Percentiles rank a stretch among this genome's conserved stretches.
Conservation (phyloP, 2,329 filamentous ascomycete genomes). For the Phyllachora maydis region DNA sequence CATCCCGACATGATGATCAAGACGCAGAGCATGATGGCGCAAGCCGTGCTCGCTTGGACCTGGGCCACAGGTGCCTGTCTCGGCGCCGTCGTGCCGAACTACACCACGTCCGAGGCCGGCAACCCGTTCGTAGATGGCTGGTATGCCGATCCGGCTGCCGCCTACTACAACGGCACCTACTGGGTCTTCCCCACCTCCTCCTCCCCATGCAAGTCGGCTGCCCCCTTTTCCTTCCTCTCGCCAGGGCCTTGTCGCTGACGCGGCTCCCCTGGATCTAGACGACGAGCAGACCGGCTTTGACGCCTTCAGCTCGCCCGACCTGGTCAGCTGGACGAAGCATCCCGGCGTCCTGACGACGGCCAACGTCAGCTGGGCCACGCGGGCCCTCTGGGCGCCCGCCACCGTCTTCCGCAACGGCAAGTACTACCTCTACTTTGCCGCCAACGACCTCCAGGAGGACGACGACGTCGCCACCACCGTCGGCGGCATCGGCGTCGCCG, state of each 20-base stretch:
- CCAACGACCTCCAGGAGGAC: slow-evolving; percentile 20
- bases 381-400: slow-evolving; percentile 25
- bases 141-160: slow-evolving; percentile 28
- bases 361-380: slow-evolving; percentile 19
- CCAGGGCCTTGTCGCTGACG: too few species aligned
- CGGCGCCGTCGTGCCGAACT: slow-evolving; percentile 11
- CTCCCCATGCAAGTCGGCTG: too few species aligned
- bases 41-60: too few species aligned
- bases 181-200: slow-evolving; percentile 28
- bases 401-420: slow-evolving; percentile 18
- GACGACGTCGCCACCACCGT: too few species aligned
- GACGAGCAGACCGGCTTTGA: slow-evolving; percentile 26
- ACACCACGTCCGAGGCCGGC: slow-evolving; percentile 17
- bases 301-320: slow-evolving; percentile 25
- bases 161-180: slow-evolving; percentile 20
- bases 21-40: too few species aligned
- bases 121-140: slow-evolving; percentile 26
- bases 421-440: slow-evolving; percentile 28
- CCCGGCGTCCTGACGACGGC: slow-evolving; percentile 17
- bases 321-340: slow-evolving; percentile 26
- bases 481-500: slow-evolving; percentile 19
- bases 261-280: too few species aligned
- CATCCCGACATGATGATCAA: too few species aligned
- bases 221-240: too few species aligned
- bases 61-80: too few species aligned